Evolutionary conservation across 2,329 filamentous ascomycete genomes (phyloP).

Genomic region (Aspergillus sp.): DNA sequence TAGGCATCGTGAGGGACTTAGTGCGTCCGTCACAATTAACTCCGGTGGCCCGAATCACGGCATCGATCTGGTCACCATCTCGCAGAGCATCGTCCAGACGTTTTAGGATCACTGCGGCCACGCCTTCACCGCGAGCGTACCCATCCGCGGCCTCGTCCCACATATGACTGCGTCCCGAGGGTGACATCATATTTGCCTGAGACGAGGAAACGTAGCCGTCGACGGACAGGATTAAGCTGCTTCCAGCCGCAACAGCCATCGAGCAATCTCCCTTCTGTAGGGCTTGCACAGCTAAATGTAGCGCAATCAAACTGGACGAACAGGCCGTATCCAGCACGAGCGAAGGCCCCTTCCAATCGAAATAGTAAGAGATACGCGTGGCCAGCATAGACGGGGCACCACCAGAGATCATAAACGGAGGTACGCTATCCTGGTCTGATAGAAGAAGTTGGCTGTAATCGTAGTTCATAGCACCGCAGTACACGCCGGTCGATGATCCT

Average conservation of each 20-base stretch:
- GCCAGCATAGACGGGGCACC: not conserved
- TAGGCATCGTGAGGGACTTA: constrained; percentile 32
- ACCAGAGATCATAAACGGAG: not conserved
- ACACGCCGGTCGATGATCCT: not conserved
- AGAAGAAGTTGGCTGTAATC: not conserved
- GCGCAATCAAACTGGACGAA: not conserved
- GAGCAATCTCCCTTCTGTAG: not conserved
- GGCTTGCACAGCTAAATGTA: not conserved
- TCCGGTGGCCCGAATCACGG: constrained; percentile 14
- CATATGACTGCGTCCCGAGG: not conserved
- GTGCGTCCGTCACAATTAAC: constrained; percentile 34
- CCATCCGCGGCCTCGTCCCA: constrained; percentile 3
- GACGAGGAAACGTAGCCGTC: not conserved
- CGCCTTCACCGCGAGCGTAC: constrained; percentile 7
- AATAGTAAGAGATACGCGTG: not conserved
- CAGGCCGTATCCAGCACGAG: not conserved
- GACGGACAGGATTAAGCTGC: not conserved
- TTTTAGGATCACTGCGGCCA: constrained; percentile 3
- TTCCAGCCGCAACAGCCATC: not conserved
- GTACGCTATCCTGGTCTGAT: not conserved
- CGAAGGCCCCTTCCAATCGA: not conserved
- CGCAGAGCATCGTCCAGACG: not conserved
- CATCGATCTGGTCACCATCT: constrained; percentile 4
- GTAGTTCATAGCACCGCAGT: not conserved
- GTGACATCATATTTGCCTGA: not conserved